Evolutionary conservation across 805 yeast genomes (phyloP).

Genomic region (Limtongia smithiae): DNA sequence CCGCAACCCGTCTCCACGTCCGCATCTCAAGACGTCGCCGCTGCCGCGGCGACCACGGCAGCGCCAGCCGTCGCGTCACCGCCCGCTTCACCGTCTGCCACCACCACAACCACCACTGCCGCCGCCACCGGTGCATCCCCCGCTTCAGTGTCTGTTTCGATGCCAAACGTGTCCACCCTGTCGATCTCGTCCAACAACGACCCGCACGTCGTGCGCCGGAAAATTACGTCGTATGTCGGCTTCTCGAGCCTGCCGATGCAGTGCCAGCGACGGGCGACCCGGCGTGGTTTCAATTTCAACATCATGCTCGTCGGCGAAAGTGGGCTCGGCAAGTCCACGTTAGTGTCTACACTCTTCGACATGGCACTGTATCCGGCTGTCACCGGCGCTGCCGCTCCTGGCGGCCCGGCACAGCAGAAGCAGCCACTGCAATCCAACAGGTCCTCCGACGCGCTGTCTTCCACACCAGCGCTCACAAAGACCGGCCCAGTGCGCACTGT

Average conservation of each 20-base stretch:
- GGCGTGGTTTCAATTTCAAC: slow-evolving; percentile 85
- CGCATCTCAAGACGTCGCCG: not conserved
- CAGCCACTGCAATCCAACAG: no score
- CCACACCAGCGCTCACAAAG: slow-evolving; percentile 32
- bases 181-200: slow-evolving; percentile 31
- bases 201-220: slow-evolving; percentile 72
- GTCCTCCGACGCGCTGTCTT: no score
- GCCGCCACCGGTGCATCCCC: not conserved
- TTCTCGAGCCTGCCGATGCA: slow-evolving; percentile 97
- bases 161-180: not conserved
- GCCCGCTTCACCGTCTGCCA: not conserved
- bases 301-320: slow-evolving; percentile 82
- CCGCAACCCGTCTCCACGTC: not conserved
- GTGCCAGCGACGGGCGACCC: slow-evolving; percentile 93
- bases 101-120: not conserved
- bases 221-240: slow-evolving; percentile 89
- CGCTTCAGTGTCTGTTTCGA: not conserved
- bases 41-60: slow-evolving; percentile 2
- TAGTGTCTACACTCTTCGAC: slow-evolving; percentile 85
- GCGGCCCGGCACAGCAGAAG: no score
- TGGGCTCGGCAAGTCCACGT: slow-evolving; percentile 90
- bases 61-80: not conserved
- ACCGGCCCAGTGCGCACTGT: slow-evolving; percentile 57
- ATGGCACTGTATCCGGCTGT: slow-evolving; percentile 48
- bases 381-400: no score